Percentiles rank a stretch among this genome's conserved stretches.
phyloP scores from a whole-genome alignment of 1,139 yeast genomes.

The Suhomyces atakaporum region DNA sequence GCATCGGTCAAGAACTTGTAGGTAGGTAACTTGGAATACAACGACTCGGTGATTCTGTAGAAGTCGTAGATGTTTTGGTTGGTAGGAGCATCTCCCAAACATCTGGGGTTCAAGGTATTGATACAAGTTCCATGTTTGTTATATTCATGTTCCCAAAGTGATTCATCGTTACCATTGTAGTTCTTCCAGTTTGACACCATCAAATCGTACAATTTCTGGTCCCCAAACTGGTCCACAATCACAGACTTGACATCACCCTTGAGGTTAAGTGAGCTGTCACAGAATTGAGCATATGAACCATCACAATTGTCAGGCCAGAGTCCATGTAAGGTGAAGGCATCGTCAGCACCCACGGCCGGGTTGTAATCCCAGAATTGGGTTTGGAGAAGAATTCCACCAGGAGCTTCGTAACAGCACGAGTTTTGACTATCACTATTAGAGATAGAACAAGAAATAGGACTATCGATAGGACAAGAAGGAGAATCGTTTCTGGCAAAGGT shows the following conservation, averaged over 20 bases:
- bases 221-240: slow-evolving; percentile 49
- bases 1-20: slow-evolving; percentile 63
- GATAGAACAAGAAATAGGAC: slow-evolving; percentile 64
- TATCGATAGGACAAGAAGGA: slow-evolving; percentile 57
- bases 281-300: slow-evolving; percentile 70
- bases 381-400: slow-evolving; percentile 81
- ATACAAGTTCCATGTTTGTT: slow-evolving; percentile 96
- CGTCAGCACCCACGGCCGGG: slow-evolving; percentile 72
- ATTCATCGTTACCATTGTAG: slow-evolving; percentile 68
- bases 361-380: slow-evolving; percentile 95
- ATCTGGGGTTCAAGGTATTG: slow-evolving; percentile 70
- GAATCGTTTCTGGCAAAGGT: slow-evolving; percentile 2
- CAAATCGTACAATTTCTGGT: slow-evolving; percentile 52
- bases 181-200: slow-evolving; percentile 78
- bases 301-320: slow-evolving; percentile 84
- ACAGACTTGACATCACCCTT: slow-evolving; percentile 44
- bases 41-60: slow-evolving; percentile 62
- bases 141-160: slow-evolving; percentile 89
- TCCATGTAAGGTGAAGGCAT: slow-evolving; percentile 82
- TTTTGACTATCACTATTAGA: slow-evolving; percentile 41
- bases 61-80: slow-evolving; percentile 77
- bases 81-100: slow-evolving; percentile 51
- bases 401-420: slow-evolving; percentile 84
- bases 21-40: slow-evolving; percentile 70
- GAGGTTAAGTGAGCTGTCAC: slow-evolving; percentile 62